Base-by-base conservation (phyloP, 257 asterid genomes). In the Gardenia jasminoides region DNA sequence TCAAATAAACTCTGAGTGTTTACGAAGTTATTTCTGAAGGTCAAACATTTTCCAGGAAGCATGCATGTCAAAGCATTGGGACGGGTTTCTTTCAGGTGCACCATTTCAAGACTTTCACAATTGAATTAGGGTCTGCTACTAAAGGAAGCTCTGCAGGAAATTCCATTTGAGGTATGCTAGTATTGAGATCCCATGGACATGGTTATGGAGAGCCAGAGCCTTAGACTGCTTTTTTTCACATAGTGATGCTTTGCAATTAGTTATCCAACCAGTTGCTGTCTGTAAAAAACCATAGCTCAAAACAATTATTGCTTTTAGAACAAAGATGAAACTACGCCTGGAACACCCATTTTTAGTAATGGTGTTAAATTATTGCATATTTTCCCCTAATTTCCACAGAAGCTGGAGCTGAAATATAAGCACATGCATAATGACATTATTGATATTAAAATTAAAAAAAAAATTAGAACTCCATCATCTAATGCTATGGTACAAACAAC, bases 21-120 rank as follows among this genome's bases (percentile, higher is more conserved):
- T 72, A 30, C n/a, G 43, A 62, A 30, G n/a, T 67, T 74, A 74
- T 68, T 33, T 69, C 68, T 71, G 20, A 31, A 52, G 76, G 33
- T n/a, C 75, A 10, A 22, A 46, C 74, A 17, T 24, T 76, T 89
- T 83, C 44, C 92, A 90, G 99, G 99, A 94, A 90, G 97, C 98
- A 56, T 94, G n/a, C n/a, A 94, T 82, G 99, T 91, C 54, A 94
- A 94, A 88, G 99, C 99, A 75, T 69, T 93, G 70, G 99, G 98
- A 48, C 84, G 83, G 69, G 99, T 98, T 64, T 90, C n/a, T 95
- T 85, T 93, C 98, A 6, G 92, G 91, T 84, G 96, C 96, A 73
- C 98, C 98, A 36, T 95, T n/a, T 95, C 89, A 90, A 85, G 79
- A 91, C 96, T 68, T 94, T 93, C 80, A 88, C 94, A 72, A 84